Base-by-base conservation (phyloP, 805 yeast species). In the Kodamaea fukazawae region DNA sequence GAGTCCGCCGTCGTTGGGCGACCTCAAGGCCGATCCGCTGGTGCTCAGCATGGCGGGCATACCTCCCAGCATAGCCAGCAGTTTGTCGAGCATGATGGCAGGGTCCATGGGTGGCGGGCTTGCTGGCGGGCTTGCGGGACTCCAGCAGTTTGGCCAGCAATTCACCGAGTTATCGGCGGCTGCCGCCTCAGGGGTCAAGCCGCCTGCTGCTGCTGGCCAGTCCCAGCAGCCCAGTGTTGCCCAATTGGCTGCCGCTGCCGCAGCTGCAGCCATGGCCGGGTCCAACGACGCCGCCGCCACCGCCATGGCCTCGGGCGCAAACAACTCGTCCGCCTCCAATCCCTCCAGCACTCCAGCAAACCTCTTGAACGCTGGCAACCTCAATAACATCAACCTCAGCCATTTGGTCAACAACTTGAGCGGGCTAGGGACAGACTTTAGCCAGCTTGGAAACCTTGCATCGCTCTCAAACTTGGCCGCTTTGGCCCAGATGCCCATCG, bases 401-500 rank as follows among this genome's bases (percentile, higher is more conserved):
- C 73, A 67, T 38, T 56, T 69, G 41, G 71, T 69, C 6, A 63
- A 68, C 48, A 65, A 65, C 42, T 52, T 69, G 29, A 57, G 66
- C 20, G 63, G 63, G 12, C 37, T 63, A 11, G 63, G 67, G 11
- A 59, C 62, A 13, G 70, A 67, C 40, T 46, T 67, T 30, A 54
- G 64, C 38, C 49, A 55, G 15, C 47, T 67, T 12, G 70, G 70
- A 4, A 65, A 61, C 42, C 45, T 67, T 31, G 69, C 73, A 9
- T 65, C 59, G 45, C 52, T 69, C 30, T 57, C 65, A 26, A 67
- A 63, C 42, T 55, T 69, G 35, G 74, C 74, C 2, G 59, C 65
- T 8, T 55, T 69, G 45, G 75, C 75, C 1, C 71, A 68, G 40
- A 50, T 67, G 16, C 73, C 73, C 4, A 57, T 65, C 7, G 73